Percentiles rank a stretch among this genome's conserved stretches.
phyloP scores from a whole-genome alignment of 1,284 basidiomycete species.

The Volvariella surrecta region DNA sequence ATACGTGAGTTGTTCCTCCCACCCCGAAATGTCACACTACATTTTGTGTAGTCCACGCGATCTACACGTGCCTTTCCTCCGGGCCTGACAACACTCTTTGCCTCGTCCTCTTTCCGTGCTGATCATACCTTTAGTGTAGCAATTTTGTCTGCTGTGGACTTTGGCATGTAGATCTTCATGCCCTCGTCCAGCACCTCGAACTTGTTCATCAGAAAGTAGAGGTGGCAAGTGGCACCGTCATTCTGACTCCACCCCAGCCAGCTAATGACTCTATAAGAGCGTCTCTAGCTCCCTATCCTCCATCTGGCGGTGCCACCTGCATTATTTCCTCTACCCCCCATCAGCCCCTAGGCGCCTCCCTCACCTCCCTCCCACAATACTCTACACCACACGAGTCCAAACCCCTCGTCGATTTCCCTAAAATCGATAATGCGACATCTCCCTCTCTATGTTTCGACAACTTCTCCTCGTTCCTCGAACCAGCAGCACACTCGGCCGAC shows the following conservation, averaged over 20 bases:
- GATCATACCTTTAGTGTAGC: constrained; percentile 34
- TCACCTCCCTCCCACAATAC: constrained; percentile 3
- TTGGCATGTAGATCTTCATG: constrained; percentile 54
- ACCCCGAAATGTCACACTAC: too few relatives aligned
- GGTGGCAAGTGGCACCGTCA: not conserved
- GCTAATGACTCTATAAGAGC: constrained; percentile 10
- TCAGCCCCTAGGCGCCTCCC: constrained; percentile 7
- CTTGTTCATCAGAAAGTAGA: not conserved
- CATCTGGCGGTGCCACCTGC: constrained; percentile 8
- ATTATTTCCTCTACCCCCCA: constrained; percentile 6
- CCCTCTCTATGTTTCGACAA: not conserved
- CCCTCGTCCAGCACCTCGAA: constrained; percentile 62
- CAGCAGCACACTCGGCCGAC: too few relatives aligned
- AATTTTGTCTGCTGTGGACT: constrained; percentile 63
- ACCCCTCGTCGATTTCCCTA: not conserved
- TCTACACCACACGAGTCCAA: constrained; percentile 2
- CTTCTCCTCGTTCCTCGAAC: too few relatives aligned
- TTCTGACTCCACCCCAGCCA: too few relatives aligned
- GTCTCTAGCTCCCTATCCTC: constrained; percentile 2
- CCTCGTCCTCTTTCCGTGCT: too few relatives aligned
- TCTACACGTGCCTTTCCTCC: too few relatives aligned
- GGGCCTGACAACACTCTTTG: too few relatives aligned
- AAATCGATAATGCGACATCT: not conserved
- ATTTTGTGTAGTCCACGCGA: too few relatives aligned
- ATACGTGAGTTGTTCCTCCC: too few relatives aligned